phyloP scores from a whole-genome alignment of 2,329 filamentous ascomycete genomes.

The Verticillium dahliae region DNA sequence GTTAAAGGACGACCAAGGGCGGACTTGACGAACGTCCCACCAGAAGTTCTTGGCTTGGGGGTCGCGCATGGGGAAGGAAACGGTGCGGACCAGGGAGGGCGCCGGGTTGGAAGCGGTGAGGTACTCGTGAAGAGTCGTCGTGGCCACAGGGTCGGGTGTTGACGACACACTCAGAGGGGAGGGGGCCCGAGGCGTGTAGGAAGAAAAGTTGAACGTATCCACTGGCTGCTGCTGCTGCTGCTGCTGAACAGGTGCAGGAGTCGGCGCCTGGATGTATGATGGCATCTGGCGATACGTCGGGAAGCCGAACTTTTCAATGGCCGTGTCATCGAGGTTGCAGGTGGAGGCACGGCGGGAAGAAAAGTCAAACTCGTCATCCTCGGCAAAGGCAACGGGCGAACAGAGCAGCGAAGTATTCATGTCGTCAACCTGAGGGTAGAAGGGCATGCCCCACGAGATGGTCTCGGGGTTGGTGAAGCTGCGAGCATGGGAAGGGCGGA shows the following conservation, averaged over 20 bases:
- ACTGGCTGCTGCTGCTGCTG: neutral
- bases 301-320: conserved; percentile 67
- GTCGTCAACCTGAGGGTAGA: conserved; percentile 19
- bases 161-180: conserved; percentile 34
- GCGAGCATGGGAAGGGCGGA: conserved; percentile 43
- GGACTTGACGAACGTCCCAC: conserved; percentile 90
- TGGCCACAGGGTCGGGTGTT: conserved; percentile 39
- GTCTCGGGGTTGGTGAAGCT: conserved; percentile 58
- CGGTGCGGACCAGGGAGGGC: conserved; percentile 72
- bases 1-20: conserved; percentile 77
- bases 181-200: conserved; percentile 38
- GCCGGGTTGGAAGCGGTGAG: conserved; percentile 75
- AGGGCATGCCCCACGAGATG: conserved; percentile 32
- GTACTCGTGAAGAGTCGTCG: conserved; percentile 70
- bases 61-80: conserved; percentile 62
- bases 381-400: conserved; percentile 54
- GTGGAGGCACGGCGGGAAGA: conserved; percentile 55
- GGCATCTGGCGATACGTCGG: conserved; percentile 79
- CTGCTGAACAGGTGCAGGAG: conserved; percentile 15
- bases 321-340: conserved; percentile 59
- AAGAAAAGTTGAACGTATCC: conserved; percentile 40
- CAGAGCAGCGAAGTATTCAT: conserved; percentile 43
- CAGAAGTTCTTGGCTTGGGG: conserved; percentile 78
- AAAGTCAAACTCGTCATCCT: conserved; percentile 30
- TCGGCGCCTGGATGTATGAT: conserved; percentile 34